Evolutionary conservation across 2,329 filamentous ascomycete species (phyloP).

Genomic region (Pseudocercospora crystallina): DNA sequence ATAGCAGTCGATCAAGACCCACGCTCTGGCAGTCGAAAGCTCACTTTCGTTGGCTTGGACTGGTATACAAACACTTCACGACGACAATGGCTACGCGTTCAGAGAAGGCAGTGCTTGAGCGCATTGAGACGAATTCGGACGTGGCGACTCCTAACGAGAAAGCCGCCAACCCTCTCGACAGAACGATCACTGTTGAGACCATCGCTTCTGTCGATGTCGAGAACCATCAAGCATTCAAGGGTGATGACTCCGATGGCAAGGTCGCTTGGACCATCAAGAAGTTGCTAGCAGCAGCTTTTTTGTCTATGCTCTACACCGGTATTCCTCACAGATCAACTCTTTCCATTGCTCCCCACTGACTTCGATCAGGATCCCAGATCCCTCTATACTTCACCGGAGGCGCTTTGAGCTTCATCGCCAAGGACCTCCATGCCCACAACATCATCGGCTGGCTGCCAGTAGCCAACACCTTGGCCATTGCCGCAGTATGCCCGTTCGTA

Average conservation of each 20-base stretch:
- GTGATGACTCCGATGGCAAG: constrained; percentile 43
- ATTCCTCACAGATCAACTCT: not conserved
- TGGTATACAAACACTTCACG: too few relatives aligned
- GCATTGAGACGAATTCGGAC: constrained; percentile 17
- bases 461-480: constrained; percentile 56
- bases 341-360: not conserved
- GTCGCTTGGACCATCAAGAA: constrained; percentile 37
- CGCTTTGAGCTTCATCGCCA: constrained; percentile 24
- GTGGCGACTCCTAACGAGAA: constrained; percentile 6
- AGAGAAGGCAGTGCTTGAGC: constrained; percentile 18
- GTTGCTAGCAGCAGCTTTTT: constrained; percentile 38
- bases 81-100: constrained; percentile 8
- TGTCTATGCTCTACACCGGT: constrained; percentile 41
- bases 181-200: constrained; percentile 19
- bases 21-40: too few relatives aligned
- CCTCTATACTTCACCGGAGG: constrained; percentile 28
- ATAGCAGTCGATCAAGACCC: too few relatives aligned
- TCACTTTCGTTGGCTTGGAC: too few relatives aligned
- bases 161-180: constrained; percentile 13
- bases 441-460: constrained; percentile 32
- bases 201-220: constrained; percentile 33
- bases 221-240: constrained; percentile 39
- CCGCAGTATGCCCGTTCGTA: constrained; percentile 61
- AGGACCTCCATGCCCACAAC: constrained; percentile 19
- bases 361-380: constrained; percentile 22